Evolutionary conservation across 495 filamentous ascomycete species (phyloP), one percentile per base, ranked within the genome.

Genomic region (Niebla homalea): DNA sequence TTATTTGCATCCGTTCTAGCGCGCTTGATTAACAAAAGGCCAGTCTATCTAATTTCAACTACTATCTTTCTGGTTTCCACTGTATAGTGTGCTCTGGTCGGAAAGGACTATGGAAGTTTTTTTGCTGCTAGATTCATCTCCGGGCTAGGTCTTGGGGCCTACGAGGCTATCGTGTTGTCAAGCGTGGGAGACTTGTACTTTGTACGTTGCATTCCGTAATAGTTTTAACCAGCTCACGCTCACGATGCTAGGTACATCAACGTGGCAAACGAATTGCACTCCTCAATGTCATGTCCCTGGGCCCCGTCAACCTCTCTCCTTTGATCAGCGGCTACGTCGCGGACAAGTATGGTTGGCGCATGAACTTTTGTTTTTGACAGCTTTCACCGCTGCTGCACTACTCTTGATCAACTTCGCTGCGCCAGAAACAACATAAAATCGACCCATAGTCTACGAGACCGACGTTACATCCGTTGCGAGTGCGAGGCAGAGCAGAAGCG

Each of bases 31-130:
- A 65, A 65, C 14, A 56, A 65, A 26, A 50, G 67, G 4, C 65
- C 65, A 0, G 46, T 70, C 0, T 70, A 70, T 36, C 54, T 70
- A 5, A 47, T 56, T 1, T 66, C 64, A 0, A 62, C 60, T 0
- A 57, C 56, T 2, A 16, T 69, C 4, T 62, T 65, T 56, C 25
- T 67, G n/a, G 57, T 49, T 0, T 64, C 64, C 3, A 49, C 62
- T 5, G 60, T 67, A 19, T 68, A 65, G 65, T 47, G 46, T 0
- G 45, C 62, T 8, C 50, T 41, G 29, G 46, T 70, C 32, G 44
- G 12, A 26, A 25, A 46, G 12, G 26, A 46, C 21, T 46, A 46
- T 18, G 26, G 26, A 25, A 46, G 44, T 26, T 46, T 46, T 36
- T 46, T 46, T 18, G 44, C 44, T 25, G 44, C 44, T 14, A 25